Evolutionary conservation across 2,329 filamentous ascomycete species (phyloP), one percentile per base, ranked within the genome.

Genomic region (Penicillium sp.): DNA sequence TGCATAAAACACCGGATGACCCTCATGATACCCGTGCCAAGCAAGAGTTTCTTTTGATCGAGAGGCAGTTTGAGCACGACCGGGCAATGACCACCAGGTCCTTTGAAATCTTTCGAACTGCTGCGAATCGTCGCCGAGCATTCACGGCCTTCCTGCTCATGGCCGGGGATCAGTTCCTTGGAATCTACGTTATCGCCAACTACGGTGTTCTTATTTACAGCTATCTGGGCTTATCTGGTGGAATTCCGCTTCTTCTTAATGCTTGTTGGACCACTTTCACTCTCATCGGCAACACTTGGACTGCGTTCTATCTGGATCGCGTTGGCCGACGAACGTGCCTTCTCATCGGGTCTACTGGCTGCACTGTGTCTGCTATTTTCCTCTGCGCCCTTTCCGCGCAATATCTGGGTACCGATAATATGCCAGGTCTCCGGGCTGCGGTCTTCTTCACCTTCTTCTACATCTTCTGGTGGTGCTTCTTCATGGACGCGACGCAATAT

Each of bases 21-120:
- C 73, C 73, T 4, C 68, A 81, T 31, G 70, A 79, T 11, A 61
- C 66, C 13, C 64, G 72, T 13, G 77, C 76, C 19, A 64, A 71
- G 11, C 73, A 75, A 31, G 75, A 76, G 41, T 81, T 81, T 63
- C 75, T 75, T 60, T 73, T 77, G 50, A 80, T 81, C 67, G 72
- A 75, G 61, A 75, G 77, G 53, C 78, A 83, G 60, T 71, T 75
- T 39, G 77, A 79, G 44, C 66, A 79, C 4, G 75, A 81, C 54
- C 66, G 66, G 9, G 65, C 71, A 33, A 72, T 75, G 55, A 66
- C 60, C 13, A 71, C 63, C n/a, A 70, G 73, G 9, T 64, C 64
- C 22, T 77, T 77, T 57, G 78, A 79, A 59, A 69, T 82, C 31
- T 77, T 81, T 67, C 73, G 72, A 31, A 79, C 76, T 6, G 57